Evolutionary conservation across 495 filamentous ascomycete genomes (phyloP).

Genomic region (Podospora fimiseda): DNA sequence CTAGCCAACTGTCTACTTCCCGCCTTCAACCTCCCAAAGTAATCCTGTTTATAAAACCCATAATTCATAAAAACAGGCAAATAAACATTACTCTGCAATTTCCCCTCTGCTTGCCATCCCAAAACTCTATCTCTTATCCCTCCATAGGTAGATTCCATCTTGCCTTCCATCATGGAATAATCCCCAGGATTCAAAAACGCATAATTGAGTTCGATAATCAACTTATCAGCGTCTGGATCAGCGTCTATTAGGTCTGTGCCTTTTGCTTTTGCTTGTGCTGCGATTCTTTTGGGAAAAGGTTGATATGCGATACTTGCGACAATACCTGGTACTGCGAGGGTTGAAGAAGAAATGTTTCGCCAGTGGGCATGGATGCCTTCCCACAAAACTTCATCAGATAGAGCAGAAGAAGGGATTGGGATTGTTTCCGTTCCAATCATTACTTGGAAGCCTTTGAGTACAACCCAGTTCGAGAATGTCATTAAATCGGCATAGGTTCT

Average conservation of each 20-base stretch:
- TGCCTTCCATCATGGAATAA: slow-evolving; percentile 43
- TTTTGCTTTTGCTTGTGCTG: slow-evolving; percentile 39
- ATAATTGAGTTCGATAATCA: slow-evolving; percentile 54
- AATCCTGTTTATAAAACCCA: slow-evolving; percentile 51
- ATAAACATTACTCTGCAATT: slow-evolving; percentile 39
- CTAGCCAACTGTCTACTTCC: slow-evolving; percentile 36
- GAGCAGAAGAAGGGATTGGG: slow-evolving; percentile 40
- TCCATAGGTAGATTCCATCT: slow-evolving; percentile 39
- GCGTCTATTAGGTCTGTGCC: slow-evolving; percentile 50
- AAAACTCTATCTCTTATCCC: slow-evolving; percentile 38
- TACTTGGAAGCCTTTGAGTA: slow-evolving; percentile 41
- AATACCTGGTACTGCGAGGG: slow-evolving; percentile 39
- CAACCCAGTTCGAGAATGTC: slow-evolving; percentile 34
- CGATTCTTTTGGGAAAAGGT: slow-evolving; percentile 47
- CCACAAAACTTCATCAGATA: slow-evolving; percentile 36
- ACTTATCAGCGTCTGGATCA: slow-evolving; percentile 45
- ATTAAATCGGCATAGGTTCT: slow-evolving; percentile 48
- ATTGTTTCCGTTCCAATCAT: slow-evolving; percentile 54
- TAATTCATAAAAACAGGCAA: slow-evolving; percentile 58
- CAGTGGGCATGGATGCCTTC: slow-evolving; percentile 47
- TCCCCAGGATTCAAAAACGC: slow-evolving; percentile 40
- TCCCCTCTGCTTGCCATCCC: slow-evolving; percentile 24
- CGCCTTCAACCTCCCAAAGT: slow-evolving; percentile 48
- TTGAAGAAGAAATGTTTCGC: slow-evolving; percentile 36
- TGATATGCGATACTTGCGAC: slow-evolving; percentile 52